Evolutionary conservation across 768 basidiomycete species (phyloP).

Genomic region (Leccinum rimulosum): DNA sequence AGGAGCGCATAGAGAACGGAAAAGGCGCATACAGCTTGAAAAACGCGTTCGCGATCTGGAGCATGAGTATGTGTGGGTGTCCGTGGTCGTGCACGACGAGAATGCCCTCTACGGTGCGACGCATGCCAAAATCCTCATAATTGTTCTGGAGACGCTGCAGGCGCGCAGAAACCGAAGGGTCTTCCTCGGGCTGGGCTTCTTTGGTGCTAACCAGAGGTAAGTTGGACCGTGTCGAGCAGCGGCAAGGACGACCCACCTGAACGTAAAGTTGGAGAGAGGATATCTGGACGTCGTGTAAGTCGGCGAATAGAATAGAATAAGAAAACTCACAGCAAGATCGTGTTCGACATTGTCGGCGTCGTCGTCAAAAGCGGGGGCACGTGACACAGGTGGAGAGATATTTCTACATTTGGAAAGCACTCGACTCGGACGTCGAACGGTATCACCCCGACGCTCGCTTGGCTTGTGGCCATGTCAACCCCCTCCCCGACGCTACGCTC

Average conservation of each 20-base stretch:
- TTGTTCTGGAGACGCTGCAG: conserved; percentile 93
- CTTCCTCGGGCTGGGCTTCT: conserved; percentile 96
- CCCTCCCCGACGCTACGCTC: not conserved
- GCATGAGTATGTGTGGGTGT: conserved; percentile 95
- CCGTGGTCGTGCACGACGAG: conserved; percentile 92
- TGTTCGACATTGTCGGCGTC: conserved; percentile 44
- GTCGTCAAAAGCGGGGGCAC: conserved; percentile 1
- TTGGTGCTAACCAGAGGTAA: conserved; percentile 65
- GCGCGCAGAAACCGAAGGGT: conserved; percentile 92
- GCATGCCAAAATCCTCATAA: conserved; percentile 97
- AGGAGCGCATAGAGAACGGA: not conserved
- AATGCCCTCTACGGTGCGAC: conserved; percentile 83
- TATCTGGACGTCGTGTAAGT: conserved; percentile 46
- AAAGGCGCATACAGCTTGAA: conserved; percentile 84
- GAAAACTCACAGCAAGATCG: conserved; percentile 42
- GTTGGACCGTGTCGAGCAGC: conserved; percentile 3
- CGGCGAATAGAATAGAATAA: not conserved
- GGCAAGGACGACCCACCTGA: conserved; percentile 52
- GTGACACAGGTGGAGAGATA: conserved; percentile 12
- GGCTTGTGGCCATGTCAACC: conserved; percentile 13
- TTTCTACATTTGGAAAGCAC: conserved; percentile 5
- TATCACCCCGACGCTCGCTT: not conserved
- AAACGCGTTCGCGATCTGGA: conserved; percentile 98
- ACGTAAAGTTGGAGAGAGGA: conserved; percentile 88
- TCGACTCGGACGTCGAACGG: not conserved